A percentile compares a stretch with the other conserved stretches of the same genome.
Evolutionary conservation across 495 filamentous ascomycete genomes (phyloP).

Genomic region (Penicillium pulvis): DNA sequence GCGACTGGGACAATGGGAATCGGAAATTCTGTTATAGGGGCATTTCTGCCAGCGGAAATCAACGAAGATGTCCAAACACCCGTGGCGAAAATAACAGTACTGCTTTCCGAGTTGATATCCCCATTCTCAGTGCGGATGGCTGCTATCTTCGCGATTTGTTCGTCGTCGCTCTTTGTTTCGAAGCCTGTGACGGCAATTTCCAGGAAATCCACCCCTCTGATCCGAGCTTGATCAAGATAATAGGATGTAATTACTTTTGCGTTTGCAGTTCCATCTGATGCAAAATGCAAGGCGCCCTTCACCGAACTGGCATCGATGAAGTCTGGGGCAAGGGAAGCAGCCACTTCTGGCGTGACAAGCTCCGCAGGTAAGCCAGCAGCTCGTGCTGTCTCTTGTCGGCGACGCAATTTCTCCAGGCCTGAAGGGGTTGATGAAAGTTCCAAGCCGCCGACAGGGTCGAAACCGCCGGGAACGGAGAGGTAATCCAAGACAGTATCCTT

Average conservation of each 20-base stretch:
- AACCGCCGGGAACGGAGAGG: slow-evolving; percentile 28
- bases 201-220: slow-evolving; percentile 26
- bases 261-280: slow-evolving; percentile 35
- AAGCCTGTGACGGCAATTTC: slow-evolving; percentile 27
- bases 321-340: slow-evolving; percentile 31
- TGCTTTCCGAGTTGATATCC: slow-evolving; percentile 23
- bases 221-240: slow-evolving; percentile 36
- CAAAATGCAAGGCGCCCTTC: slow-evolving; percentile 22
- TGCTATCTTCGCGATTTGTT: neutral
- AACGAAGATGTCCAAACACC: slow-evolving; percentile 31
- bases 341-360: slow-evolving; percentile 27
- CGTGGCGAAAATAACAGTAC: slow-evolving; percentile 32
- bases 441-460: slow-evolving; percentile 34
- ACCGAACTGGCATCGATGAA: slow-evolving; percentile 27
- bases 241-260: slow-evolving; percentile 28
- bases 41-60: too few relatives aligned
- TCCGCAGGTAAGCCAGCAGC: slow-evolving; percentile 29
- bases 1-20: slow-evolving; percentile 38
- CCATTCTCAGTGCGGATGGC: slow-evolving; percentile 22
- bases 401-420: slow-evolving; percentile 26
- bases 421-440: slow-evolving; percentile 30
- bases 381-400: slow-evolving; percentile 23
- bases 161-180: neutral
- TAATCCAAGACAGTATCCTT: slow-evolving; percentile 36
- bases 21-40: slow-evolving; percentile 9